Evolutionary conservation across 2,329 filamentous ascomycete species (phyloP).

Genomic region (Pseudonectria foliicola): DNA sequence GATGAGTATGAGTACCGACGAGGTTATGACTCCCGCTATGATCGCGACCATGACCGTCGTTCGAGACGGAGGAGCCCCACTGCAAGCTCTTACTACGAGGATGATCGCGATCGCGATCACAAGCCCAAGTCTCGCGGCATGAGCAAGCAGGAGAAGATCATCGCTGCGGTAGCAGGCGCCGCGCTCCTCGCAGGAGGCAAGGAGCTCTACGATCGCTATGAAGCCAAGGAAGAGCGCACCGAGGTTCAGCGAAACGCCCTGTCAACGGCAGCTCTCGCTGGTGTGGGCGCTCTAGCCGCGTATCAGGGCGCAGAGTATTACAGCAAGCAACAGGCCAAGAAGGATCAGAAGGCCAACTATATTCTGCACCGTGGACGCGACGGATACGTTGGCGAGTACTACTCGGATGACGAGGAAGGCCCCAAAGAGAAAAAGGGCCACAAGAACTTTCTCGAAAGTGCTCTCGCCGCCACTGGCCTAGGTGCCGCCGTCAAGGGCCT

Average conservation of each 20-base stretch:
- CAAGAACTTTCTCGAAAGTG: conserved; percentile 58
- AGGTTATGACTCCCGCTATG: conserved; percentile 42
- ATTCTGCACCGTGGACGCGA: conserved; percentile 48
- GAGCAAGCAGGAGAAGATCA: conserved; percentile 58
- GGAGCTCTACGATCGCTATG: conserved; percentile 57
- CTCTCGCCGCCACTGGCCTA: conserved; percentile 53
- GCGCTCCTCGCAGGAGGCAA: conserved; percentile 59
- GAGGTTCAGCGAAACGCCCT: conserved; percentile 52
- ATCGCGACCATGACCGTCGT: conserved; percentile 36
- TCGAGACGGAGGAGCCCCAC: conserved; percentile 34
- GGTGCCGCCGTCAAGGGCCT: conserved; percentile 55
- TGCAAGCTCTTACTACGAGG: conserved; percentile 47
- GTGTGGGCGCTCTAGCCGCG: conserved; percentile 56
- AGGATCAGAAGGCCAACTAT: conserved; percentile 47
- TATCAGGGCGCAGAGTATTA: conserved; percentile 59
- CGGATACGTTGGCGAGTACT: conserved; percentile 46
- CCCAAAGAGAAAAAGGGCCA: conserved; percentile 51
- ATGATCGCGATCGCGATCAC: conserved; percentile 47
- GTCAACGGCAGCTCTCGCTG: conserved; percentile 53
- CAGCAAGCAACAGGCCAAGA: conserved; percentile 52
- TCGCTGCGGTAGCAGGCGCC: conserved; percentile 58
- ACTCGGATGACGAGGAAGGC: conserved; percentile 50
- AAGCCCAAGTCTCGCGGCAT: conserved; percentile 40
- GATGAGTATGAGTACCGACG: conserved; percentile 40
- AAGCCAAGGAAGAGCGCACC: conserved; percentile 43